Evolutionary conservation across 2,329 filamentous ascomycete genomes (phyloP), one percentile per base, ranked within the genome.

Genomic region (Pseudogymnoascus destructans): DNA sequence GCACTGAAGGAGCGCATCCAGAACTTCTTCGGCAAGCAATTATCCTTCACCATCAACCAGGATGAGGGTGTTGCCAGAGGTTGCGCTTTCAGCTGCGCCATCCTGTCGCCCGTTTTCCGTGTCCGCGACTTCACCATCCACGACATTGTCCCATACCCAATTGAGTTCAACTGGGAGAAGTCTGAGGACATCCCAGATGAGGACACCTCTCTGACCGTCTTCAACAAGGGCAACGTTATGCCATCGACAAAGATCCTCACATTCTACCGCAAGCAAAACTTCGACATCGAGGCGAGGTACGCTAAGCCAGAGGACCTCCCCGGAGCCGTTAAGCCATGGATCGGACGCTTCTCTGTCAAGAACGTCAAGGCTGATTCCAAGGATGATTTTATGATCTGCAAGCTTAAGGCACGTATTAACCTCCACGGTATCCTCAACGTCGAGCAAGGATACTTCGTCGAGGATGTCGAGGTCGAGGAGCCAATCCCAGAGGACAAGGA

Each of bases 351-450:
- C 78, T 95, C 91, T 40, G 90, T 98, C 72, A 98, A 98, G 82
- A 88, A 87, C 49, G 92, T 98, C 70, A 91, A 96, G 80, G 86
- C 89, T 38, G 89, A 95, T 70, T 81, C 85, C 64, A 91, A 93
- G 71, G 89, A 95, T 61, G 93, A 97, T 71, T 98, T 97, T 73
- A 97, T 98, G 92, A 95, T 97, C 69, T 98, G 93, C 86, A 98
- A 98, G 79, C 85, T 98, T 62, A 97, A 97, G 82, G 92, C 93
- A 54, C 85, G 93, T 63, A 82, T 98, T 59, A 98, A 98, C 76
- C 82, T 97, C 63, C 91, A 97, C 76, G 93, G 93, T 72, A 82
- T 98, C 60, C 79, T 98, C 64, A 97, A 97, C 70, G 87, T 98
- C 35, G 93, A 98, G 77, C 91, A 85, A 63, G 93, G 91, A 61